These are phyloP conservation scores for Fusarium stilboides DNA, from an alignment of 2,329 filamentous ascomycete species.

Conservation along the genomic window DNA sequence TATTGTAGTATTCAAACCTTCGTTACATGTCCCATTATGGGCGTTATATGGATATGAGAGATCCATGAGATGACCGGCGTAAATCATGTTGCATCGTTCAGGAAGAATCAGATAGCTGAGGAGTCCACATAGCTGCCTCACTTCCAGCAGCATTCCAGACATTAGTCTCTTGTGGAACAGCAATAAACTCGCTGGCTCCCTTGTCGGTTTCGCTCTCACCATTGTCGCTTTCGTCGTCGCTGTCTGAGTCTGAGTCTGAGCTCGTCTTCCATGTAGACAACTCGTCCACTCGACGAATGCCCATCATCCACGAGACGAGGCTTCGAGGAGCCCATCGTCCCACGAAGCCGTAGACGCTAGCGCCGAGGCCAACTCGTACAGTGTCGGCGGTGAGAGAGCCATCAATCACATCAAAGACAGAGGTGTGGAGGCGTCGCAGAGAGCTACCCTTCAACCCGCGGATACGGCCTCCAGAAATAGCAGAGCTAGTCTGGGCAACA, in stretches of 20 bases:
- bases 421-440: conserved; percentile 84
- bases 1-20: conserved; percentile 48
- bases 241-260: conserved; percentile 57
- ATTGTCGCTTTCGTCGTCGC: conserved; percentile 55
- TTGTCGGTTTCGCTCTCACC: conserved; percentile 54
- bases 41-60: conserved; percentile 32
- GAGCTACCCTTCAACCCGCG: conserved; percentile 78
- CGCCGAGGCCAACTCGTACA: conserved; percentile 87
- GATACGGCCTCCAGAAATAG: conserved; percentile 70
- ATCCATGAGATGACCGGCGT: conserved; percentile 30
- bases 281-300: conserved; percentile 75
- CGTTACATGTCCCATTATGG: conserved; percentile 47
- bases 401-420: conserved; percentile 91
- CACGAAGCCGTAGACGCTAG: conserved; percentile 86
- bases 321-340: conserved; percentile 83
- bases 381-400: conserved; percentile 72
- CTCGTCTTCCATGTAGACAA: conserved; percentile 68
- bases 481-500: conserved; percentile 67
- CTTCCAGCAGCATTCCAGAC: conserved; percentile 60
- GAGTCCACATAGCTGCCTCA: conserved; percentile 63
- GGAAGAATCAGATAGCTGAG: conserved; percentile 46
- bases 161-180: conserved; percentile 61
- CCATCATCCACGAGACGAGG: conserved; percentile 95
- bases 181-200: conserved; percentile 64
- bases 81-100: conserved; percentile 32